Evolutionary conservation across 768 basidiomycete species (phyloP), one percentile per base, ranked within the genome.

Genomic region (Tulasnella sp.): DNA sequence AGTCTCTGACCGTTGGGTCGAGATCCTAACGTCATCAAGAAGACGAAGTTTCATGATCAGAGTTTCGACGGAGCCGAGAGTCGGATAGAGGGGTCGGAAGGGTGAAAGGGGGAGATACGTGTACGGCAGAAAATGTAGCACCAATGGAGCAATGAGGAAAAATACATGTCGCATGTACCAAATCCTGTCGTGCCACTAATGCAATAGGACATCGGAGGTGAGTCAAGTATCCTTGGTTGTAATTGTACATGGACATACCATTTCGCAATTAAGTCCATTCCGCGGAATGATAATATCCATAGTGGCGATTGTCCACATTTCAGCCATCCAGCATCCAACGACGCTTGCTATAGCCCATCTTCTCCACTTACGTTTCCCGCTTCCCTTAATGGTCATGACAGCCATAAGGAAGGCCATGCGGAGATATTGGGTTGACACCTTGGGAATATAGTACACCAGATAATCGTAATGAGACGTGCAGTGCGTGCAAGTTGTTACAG

Each of bases 151-250:
- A 27, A 70, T 5, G 50, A 83, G 66, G 65, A 85, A 80, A 47
- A 81, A 62, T 1, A 69, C 24, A 47, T 74, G 72, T n/a, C 83
- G 81, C 29, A 65, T 54, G 42, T 69, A 60, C 60, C 73, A 71
- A 32, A 79, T 64, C 24, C 60, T 67, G 61, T 85, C 81, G 64
- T 83, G 79, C 77, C 77, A 80, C 83, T 85, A 54, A 27, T 19
- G 35, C 10, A 8, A 20, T 16, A 57, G 28, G 29, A 5, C n/a
- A 13, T 25, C 6, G 16, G n/a, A 33, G 40, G 8, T 15, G 27
- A 24, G 33, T 3, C 22, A 15, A 15, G 25, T 12, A 29, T 31
- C 19, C 3, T 6, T 33, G 31, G 15, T 15, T 8, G 32, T 16
- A 27, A 37, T 31, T 22, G 37, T 19, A 24, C 37, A 22, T 20